Evolutionary conservation across 2,329 filamentous ascomycete species (phyloP).

Genomic region (Hypoxylon sp.): DNA sequence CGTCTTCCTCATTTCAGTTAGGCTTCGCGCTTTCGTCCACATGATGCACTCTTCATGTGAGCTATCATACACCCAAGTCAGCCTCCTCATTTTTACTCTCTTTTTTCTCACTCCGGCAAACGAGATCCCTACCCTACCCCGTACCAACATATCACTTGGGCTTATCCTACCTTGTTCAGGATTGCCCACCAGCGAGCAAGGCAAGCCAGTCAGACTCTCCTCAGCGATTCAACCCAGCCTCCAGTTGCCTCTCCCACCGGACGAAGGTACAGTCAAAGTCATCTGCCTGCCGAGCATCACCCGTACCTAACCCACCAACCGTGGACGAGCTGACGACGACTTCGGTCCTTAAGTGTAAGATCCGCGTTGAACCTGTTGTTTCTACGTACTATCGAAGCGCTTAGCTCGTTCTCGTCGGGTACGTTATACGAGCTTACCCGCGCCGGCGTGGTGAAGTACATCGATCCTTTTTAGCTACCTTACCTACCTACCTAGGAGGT

Average conservation of each 20-base stretch:
- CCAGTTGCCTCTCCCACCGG: constrained; percentile 29
- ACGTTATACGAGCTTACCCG: constrained; percentile 17
- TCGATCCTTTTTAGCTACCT: constrained; percentile 3
- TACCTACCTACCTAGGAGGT: background rate
- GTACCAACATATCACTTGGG: constrained; percentile 14
- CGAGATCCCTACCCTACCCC: constrained; percentile 19
- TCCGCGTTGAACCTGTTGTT: constrained; percentile 11
- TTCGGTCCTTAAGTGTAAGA: constrained; percentile 27
- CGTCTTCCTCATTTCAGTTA: constrained; percentile 26
- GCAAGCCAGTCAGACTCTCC: constrained; percentile 9
- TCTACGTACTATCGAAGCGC: constrained; percentile 1
- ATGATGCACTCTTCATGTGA: constrained; percentile 41
- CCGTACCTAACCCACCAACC: constrained; percentile 33
- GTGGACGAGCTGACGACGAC: constrained; percentile 37
- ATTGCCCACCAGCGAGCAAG: background rate
- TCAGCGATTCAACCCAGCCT: constrained; percentile 12
- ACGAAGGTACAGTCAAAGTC: constrained; percentile 19
- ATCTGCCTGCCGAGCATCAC: constrained; percentile 27
- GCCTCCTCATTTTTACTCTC: background rate
- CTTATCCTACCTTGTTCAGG: constrained; percentile 19
- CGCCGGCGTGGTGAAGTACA: background rate
- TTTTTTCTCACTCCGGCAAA: constrained; percentile 19
- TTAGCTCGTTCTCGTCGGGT: background rate
- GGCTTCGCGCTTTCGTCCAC: constrained; percentile 26
- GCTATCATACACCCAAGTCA: constrained; percentile 26